Evolutionary conservation across 352 stramenopile genomes (phyloP), one percentile per base, ranked within the genome.

Genomic region (Phytophthora quininea): DNA sequence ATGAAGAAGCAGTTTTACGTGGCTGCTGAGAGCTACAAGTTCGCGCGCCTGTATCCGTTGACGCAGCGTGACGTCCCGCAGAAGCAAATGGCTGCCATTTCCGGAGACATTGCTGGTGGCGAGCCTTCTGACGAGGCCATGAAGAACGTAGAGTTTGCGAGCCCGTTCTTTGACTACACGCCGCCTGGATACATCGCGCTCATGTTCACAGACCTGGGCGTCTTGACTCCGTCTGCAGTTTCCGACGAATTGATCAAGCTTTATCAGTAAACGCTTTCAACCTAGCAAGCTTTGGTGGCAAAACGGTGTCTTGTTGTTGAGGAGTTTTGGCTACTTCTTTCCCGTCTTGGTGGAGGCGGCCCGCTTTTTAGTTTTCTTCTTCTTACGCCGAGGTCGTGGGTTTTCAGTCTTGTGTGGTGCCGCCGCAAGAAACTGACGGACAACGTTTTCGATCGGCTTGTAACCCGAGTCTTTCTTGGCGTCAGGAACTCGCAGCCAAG

Each of bases 201-300:
- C 48, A 92, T 99, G 58, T 99, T 99, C 74, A 99, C 97, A 48
- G 97, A 99, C 82, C 77, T 99, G 8, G 97, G 97, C 27, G 96
- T 99, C 8, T 82, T 99, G 32, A 99, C 97, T 52, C 97, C 97
- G 7, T 98, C 97, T 64, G 97, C 97, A 32, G 96, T 99, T 47
- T 99, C 97, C 24, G 97, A 99, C 77, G 97, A 99, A 70, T 84
- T 99, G 45, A 99, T 99, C 84, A 96, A 98, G 62, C 77, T 99
- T 60, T 99, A 99, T 84, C 93, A 98, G 82, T 99, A 96, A 88
- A 47, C 14, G 19, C 19, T 24, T 24, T 71, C 33, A 62, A 64
- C 32, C 29, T 53, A 53, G 27, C 47, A 37, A 29, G 19, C 7
- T 31, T 33, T 32, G n/a, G 33, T 35, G 6, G 47, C 29, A 3